Percentiles rank a stretch among this genome's conserved stretches.
phyloP scores from a whole-genome alignment of 2,329 filamentous ascomycete species.

The Clonostachys rhizophaga region DNA sequence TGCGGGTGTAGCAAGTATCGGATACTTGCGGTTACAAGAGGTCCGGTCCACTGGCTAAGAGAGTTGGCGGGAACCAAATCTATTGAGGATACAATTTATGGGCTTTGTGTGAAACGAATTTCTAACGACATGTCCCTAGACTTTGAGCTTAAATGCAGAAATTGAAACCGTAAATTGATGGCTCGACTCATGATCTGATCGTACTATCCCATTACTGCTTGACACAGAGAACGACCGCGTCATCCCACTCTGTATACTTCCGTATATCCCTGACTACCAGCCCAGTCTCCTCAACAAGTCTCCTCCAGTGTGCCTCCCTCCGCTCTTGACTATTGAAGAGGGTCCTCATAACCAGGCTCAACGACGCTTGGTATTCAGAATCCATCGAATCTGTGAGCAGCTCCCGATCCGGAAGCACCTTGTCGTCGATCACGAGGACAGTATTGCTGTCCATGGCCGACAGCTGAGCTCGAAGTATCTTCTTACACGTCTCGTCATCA shows the following conservation, averaged over 20 bases:
- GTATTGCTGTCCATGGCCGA: slow-evolving; percentile 10
- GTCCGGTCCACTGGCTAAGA: too few species aligned
- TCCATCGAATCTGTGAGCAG: slow-evolving; percentile 6
- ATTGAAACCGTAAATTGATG: too few species aligned
- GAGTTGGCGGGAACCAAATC: too few species aligned
- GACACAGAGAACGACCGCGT: slow-evolving; percentile 10
- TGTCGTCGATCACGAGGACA: slow-evolving; percentile 15
- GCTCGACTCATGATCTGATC: too few species aligned
- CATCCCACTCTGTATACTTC: slow-evolving; percentile 12
- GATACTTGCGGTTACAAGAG: too few species aligned
- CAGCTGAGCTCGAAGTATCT: slow-evolving; percentile 10
- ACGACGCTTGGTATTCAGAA: slow-evolving; percentile 9
- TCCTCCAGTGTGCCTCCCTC: slow-evolving; percentile 12
- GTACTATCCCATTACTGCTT: not conserved
- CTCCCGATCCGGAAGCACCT: slow-evolving; percentile 9
- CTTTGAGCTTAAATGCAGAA: too few species aligned
- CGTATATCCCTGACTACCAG: slow-evolving; percentile 11
- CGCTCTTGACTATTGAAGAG: slow-evolving; percentile 16
- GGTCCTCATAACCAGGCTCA: slow-evolving; percentile 14
- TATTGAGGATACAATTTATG: too few species aligned
- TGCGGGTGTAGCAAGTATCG: too few species aligned
- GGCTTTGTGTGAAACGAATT: too few species aligned
- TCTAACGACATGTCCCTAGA: too few species aligned
- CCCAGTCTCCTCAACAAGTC: slow-evolving; percentile 9
- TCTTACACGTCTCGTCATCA: slow-evolving; percentile 12